Evolutionary conservation across 2,329 filamentous ascomycete species (phyloP).

Genomic region (Xylariales sp.): DNA sequence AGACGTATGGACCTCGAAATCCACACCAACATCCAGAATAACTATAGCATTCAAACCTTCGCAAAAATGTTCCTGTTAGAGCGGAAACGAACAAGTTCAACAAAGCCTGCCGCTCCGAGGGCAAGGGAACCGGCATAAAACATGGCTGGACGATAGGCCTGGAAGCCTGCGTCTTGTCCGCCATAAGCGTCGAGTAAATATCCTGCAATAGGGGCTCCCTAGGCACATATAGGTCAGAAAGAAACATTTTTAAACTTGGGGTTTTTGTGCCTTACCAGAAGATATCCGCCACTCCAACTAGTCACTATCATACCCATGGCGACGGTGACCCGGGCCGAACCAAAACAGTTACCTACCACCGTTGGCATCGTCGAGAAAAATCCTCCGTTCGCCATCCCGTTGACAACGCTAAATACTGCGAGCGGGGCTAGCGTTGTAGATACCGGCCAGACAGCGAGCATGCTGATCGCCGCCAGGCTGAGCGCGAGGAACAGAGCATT

Average conservation of each 20-base stretch:
- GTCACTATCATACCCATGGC: conserved; percentile 72
- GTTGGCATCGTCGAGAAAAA: conserved; percentile 75
- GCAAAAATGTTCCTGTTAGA: conserved; percentile 54
- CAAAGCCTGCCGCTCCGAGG: conserved; percentile 56
- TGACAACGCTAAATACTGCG: conserved; percentile 67
- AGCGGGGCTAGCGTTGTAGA: conserved; percentile 65
- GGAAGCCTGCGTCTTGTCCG: conserved; percentile 57
- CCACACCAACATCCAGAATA: background rate
- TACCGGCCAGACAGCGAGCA: conserved; percentile 71
- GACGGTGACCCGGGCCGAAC: conserved; percentile 63
- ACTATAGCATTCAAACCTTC: conserved; percentile 47
- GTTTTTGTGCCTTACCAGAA: conserved; percentile 57
- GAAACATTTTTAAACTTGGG: background rate
- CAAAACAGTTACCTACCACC: conserved; percentile 69
- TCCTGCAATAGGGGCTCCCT: conserved; percentile 67
- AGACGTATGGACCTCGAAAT: background rate
- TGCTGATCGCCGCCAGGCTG: conserved; percentile 65
- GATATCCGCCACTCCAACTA: conserved; percentile 70
- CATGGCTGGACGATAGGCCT: conserved; percentile 70
- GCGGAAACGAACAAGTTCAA: conserved; percentile 57
- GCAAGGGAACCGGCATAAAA: conserved; percentile 69
- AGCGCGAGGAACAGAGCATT: conserved; percentile 66
- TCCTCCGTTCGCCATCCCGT: conserved; percentile 69
- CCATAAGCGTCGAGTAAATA: conserved; percentile 65
- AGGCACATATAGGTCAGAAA: conserved; percentile 2